phyloP scores from a whole-genome alignment of 805 yeast genomes.

The Debaryomyces maramus region DNA sequence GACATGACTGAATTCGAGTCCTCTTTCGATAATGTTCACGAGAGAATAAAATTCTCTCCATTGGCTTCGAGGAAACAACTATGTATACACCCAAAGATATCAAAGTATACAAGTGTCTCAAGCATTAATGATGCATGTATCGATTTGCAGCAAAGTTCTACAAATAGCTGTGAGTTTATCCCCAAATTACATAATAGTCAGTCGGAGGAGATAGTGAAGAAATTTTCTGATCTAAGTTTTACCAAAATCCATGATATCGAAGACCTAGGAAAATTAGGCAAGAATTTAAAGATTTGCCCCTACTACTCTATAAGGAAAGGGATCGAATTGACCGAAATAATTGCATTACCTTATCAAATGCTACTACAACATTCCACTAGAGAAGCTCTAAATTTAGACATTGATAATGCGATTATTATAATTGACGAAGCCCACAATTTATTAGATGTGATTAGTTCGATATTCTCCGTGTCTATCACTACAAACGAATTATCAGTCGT shows the following conservation, averaged over 20 bases:
- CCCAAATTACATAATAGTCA: constrained; percentile 14
- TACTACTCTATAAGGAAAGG: constrained; percentile 72
- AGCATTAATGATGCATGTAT: constrained; percentile 79
- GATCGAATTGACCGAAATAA: constrained; percentile 61
- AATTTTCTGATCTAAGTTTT: constrained; percentile 56
- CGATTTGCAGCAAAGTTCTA: constrained; percentile 55
- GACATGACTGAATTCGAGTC: constrained; percentile 63
- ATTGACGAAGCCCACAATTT: constrained; percentile 94
- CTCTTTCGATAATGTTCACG: constrained; percentile 47
- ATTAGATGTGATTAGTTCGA: constrained; percentile 68
- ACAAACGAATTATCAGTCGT: constrained; percentile 47
- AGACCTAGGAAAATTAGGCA: constrained; percentile 66
- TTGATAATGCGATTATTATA: constrained; percentile 66
- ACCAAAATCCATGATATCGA: constrained; percentile 73
- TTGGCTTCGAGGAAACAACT: constrained; percentile 83
- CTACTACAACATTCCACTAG: constrained; percentile 63
- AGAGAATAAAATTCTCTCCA: constrained; percentile 66
- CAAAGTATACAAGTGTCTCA: constrained; percentile 45
- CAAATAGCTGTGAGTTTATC: constrained; percentile 25
- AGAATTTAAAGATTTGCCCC: constrained; percentile 63
- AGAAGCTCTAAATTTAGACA: constrained; percentile 53
- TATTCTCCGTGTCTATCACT: constrained; percentile 64
- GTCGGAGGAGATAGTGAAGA: constrained; percentile 28
- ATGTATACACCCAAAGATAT: constrained; percentile 70
- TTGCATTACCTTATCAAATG: constrained; percentile 84